A percentile compares a stretch with the other conserved stretches of the same genome.
phyloP scores from a whole-genome alignment of 495 filamentous ascomycete species.

The Tuber magnatum region DNA sequence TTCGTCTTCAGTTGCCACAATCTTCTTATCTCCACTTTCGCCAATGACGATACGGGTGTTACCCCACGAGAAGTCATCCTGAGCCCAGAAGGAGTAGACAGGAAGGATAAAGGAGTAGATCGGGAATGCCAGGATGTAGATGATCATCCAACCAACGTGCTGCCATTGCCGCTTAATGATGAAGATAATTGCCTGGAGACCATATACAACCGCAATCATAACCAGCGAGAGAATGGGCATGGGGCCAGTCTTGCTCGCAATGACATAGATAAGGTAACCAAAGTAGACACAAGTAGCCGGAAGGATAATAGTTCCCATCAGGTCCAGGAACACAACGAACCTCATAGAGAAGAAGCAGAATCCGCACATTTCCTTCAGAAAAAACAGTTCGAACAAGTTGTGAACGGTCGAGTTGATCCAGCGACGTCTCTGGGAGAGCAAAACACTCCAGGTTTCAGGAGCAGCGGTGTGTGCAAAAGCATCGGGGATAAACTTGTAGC shows the following conservation, averaged over 20 bases:
- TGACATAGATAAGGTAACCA: slow-evolving; percentile 76
- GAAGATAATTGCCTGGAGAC: slow-evolving; percentile 92
- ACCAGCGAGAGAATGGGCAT: slow-evolving; percentile 81
- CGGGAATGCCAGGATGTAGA: slow-evolving; percentile 88
- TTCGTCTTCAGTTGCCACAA: slow-evolving; percentile 81
- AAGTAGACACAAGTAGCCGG: slow-evolving; percentile 87
- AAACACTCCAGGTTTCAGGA: slow-evolving; percentile 83
- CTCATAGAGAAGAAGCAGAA: slow-evolving; percentile 99
- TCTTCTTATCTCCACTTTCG: slow-evolving; percentile 80
- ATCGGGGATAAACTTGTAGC: slow-evolving; percentile 90
- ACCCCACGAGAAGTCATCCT: slow-evolving; percentile 97
- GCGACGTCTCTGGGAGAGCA: slow-evolving; percentile 87
- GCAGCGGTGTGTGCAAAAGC: slow-evolving; percentile 89
- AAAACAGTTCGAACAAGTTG: slow-evolving; percentile 83
- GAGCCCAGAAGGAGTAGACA: slow-evolving; percentile 98
- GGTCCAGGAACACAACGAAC: slow-evolving; percentile 92
- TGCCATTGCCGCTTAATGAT: slow-evolving; percentile 95
- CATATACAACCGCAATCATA: slow-evolving; percentile 85
- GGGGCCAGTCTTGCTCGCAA: slow-evolving; percentile 62
- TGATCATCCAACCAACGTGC: slow-evolving; percentile 98
- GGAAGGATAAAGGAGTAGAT: slow-evolving; percentile 89
- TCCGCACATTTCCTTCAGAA: slow-evolving; percentile 83
- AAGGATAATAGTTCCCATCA: slow-evolving; percentile 86
- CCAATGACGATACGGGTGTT: slow-evolving; percentile 95
- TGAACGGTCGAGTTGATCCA: slow-evolving; percentile 99